Evolutionary conservation across 148 eudicot genomes (phyloP).

Genomic region (Vaccinium myrtillus): DNA sequence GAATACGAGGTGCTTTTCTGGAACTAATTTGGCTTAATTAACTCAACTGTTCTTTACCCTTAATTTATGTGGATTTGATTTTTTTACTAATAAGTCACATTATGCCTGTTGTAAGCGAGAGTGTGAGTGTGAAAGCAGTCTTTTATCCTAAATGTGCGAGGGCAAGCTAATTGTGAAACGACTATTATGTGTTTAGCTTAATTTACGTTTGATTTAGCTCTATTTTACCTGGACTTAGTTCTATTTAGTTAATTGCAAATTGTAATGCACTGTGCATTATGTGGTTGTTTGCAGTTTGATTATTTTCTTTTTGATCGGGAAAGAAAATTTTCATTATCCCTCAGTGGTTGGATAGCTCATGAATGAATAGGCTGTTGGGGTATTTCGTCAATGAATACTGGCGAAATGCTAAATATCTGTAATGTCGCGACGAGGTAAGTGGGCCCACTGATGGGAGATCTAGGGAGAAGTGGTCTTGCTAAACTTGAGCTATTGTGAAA

Average conservation of each 20-base stretch:
- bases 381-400: too few relatives aligned
- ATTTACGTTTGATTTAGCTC: conserved; percentile 2
- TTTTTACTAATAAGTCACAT: too few relatives aligned
- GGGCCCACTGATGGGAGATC: neutral
- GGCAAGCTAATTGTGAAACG: neutral
- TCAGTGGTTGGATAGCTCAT: neutral
- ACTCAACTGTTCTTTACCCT: too few relatives aligned
- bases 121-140: too few relatives aligned
- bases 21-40: neutral
- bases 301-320: too few relatives aligned
- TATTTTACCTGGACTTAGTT: neutral
- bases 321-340: too few relatives aligned
- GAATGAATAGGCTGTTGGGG: too few relatives aligned
- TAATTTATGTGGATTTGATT: too few relatives aligned
- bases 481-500: neutral
- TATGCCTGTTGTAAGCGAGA: too few relatives aligned
- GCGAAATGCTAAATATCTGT: neutral
- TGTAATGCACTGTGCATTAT: neutral
- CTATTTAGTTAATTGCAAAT: neutral
- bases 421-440: neutral
- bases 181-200: neutral
- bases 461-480: neutral
- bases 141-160: too few relatives aligned
- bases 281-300: too few relatives aligned
- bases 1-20: conserved; percentile 59